Evolutionary conservation across 306 rosid genomes (phyloP).

Genomic region (Chamaecrista fasciculata): DNA sequence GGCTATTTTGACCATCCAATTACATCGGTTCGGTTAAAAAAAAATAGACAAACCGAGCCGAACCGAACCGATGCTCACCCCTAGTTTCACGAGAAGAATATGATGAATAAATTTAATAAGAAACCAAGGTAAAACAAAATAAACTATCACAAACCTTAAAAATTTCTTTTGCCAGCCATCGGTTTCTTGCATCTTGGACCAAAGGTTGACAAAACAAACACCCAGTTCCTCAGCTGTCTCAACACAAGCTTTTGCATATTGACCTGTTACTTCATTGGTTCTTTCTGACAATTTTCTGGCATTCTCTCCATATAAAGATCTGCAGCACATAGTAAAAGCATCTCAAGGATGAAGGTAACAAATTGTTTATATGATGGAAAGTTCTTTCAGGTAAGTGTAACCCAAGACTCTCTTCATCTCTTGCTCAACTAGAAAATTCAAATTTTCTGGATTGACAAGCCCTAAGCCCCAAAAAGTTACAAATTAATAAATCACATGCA

Average conservation of each 20-base stretch:
- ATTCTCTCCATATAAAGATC: conserved; percentile 70
- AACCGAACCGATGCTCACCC: no score
- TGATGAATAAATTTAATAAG: not conserved
- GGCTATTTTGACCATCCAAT: no score
- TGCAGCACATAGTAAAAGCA: conserved; percentile 35
- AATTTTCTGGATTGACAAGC: conserved; percentile 12
- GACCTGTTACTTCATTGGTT: conserved; percentile 75
- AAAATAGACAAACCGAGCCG: no score
- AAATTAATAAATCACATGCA: not conserved
- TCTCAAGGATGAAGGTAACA: conserved; percentile 22
- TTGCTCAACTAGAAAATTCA: not conserved
- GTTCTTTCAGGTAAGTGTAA: conserved; percentile 5
- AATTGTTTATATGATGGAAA: conserved; percentile 4
- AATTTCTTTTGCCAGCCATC: conserved; percentile 82
- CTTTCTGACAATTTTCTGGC: conserved; percentile 67
- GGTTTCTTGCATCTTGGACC: conserved; percentile 94
- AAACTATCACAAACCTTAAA: conserved; percentile 57
- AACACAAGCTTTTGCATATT: conserved; percentile 70
- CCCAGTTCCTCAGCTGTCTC: conserved; percentile 71
- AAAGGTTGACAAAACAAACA: conserved; percentile 54
- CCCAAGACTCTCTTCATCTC: conserved; percentile 21
- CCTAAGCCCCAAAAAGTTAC: not conserved
- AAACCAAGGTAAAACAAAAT: no score
- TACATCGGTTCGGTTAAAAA: no score
- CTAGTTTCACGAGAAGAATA: not conserved